These are phyloP conservation scores for Leccinum subspadiceum DNA, from an alignment of 1,284 basidiomycete species.

Conservation along the genomic window DNA sequence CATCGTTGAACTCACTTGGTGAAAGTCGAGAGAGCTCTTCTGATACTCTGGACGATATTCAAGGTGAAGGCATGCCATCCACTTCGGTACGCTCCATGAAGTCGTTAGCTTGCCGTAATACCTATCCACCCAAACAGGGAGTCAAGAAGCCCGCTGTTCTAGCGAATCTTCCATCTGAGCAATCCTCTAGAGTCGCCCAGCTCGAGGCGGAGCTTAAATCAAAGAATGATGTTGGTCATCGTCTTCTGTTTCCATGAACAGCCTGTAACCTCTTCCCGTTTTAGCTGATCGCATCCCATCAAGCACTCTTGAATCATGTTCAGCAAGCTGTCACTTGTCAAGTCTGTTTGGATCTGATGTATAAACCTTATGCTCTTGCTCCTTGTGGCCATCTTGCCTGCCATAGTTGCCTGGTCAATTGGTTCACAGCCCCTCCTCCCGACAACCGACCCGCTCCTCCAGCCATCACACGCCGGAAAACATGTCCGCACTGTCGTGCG, in stretches of 20 bases:
- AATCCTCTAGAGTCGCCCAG: conserved; percentile 32
- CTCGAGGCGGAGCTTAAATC: conserved; percentile 43
- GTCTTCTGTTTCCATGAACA: neutral
- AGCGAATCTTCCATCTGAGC: neutral
- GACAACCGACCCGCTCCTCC: conserved; percentile 25
- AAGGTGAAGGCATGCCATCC: conserved; percentile 7
- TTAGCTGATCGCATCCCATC: conserved; percentile 49
- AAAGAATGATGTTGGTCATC: conserved; percentile 39
- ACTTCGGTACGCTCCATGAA: conserved; percentile 15
- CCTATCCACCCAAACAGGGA: conserved; percentile 13
- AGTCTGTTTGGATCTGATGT: conserved; percentile 69
- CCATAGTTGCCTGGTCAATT: conserved; percentile 65
- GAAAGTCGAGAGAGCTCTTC: neutral
- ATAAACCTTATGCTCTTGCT: conserved; percentile 65
- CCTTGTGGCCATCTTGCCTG: conserved; percentile 77
- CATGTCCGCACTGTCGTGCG: conserved; percentile 73
- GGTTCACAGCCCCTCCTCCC: conserved; percentile 57
- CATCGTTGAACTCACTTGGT: conserved; percentile 3
- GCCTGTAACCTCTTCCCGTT: conserved; percentile 2
- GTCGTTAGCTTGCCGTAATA: neutral
- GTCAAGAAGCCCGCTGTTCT: neutral
- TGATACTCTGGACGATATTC: neutral
- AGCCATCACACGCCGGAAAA: conserved; percentile 50
- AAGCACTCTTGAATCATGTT: conserved; percentile 46
- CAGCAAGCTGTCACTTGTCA: conserved; percentile 69